A percentile compares a stretch with the other conserved stretches of the same genome.
Evolutionary conservation across 2,329 filamentous ascomycete genomes (phyloP).

Genomic region (Penicillium paneum): DNA sequence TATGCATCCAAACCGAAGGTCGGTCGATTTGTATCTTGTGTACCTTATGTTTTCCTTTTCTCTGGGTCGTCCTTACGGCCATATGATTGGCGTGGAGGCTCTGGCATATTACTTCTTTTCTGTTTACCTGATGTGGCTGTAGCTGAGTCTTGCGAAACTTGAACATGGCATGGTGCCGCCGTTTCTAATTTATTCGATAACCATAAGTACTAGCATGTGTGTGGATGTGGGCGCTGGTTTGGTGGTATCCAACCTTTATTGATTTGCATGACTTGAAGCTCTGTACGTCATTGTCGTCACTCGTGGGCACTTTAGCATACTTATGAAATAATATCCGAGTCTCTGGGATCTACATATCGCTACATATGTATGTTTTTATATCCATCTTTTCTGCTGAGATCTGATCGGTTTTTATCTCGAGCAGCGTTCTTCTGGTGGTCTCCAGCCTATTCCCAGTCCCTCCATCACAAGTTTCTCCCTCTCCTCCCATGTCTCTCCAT

Average conservation of each 20-base stretch:
- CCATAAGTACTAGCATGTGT: background rate
- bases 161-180: slow-evolving; percentile 12
- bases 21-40: slow-evolving; percentile 18
- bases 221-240: background rate
- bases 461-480: slow-evolving; percentile 80
- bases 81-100: slow-evolving; percentile 17
- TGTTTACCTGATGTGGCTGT: slow-evolving; percentile 17
- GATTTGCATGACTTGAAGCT: background rate
- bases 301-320: background rate
- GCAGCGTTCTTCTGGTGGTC: slow-evolving; percentile 64
- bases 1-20: slow-evolving; percentile 15
- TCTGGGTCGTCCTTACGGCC: slow-evolving; percentile 16
- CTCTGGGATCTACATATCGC: background rate
- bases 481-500: slow-evolving; percentile 57
- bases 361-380: background rate
- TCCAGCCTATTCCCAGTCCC: slow-evolving; percentile 67
- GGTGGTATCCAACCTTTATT: too few relatives aligned
- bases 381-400: background rate
- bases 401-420: slow-evolving; percentile 49
- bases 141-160: slow-evolving; percentile 17
- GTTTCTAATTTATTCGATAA: background rate
- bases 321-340: background rate
- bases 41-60: slow-evolving; percentile 17
- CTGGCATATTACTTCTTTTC: slow-evolving; percentile 17
- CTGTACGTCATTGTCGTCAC: background rate